phyloP scores from a whole-genome alignment of 805 yeast genomes.

The Komagataella ulmi region DNA sequence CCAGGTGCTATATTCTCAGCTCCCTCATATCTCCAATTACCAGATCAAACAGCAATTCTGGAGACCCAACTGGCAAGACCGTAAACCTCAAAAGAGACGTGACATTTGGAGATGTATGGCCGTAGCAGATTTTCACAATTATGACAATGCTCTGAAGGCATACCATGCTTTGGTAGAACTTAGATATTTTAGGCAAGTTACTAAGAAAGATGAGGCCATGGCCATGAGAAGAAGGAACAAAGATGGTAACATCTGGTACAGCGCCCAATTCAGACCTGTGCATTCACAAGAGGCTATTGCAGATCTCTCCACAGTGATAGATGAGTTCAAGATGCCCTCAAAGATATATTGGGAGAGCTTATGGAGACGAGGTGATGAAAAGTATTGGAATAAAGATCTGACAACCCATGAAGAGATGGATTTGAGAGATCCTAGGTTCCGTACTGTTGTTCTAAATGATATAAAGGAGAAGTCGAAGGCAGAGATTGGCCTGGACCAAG shows the following conservation, averaged over 20 bases:
- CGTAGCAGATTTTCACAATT: constrained; percentile 51
- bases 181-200: constrained; percentile 58
- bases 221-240: constrained; percentile 57
- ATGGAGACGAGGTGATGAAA: constrained; percentile 78
- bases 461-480: constrained; percentile 23
- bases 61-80: constrained; percentile 84
- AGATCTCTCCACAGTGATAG: constrained; percentile 61
- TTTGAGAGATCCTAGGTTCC: constrained; percentile 47
- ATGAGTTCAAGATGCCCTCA: constrained; percentile 37
- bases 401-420: constrained; percentile 50
- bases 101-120: constrained; percentile 91
- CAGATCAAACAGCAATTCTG: constrained; percentile 62
- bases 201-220: constrained; percentile 45
- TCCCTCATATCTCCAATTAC: constrained; percentile 42
- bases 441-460: constrained; percentile 51
- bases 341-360: constrained; percentile 70
- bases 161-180: constrained; percentile 64
- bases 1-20: constrained; percentile 80
- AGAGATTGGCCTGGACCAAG: constrained; percentile 6
- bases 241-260: constrained; percentile 75
- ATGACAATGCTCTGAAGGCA: constrained; percentile 57
- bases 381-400: constrained; percentile 50
- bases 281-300: constrained; percentile 87
- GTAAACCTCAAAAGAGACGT: constrained; percentile 64
- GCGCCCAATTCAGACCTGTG: constrained; percentile 82